Percentiles rank a stretch among this genome's conserved stretches.
Evolutionary conservation across 2,329 filamentous ascomycete species (phyloP).

Genomic region (Pestalotiopsis sp.): DNA sequence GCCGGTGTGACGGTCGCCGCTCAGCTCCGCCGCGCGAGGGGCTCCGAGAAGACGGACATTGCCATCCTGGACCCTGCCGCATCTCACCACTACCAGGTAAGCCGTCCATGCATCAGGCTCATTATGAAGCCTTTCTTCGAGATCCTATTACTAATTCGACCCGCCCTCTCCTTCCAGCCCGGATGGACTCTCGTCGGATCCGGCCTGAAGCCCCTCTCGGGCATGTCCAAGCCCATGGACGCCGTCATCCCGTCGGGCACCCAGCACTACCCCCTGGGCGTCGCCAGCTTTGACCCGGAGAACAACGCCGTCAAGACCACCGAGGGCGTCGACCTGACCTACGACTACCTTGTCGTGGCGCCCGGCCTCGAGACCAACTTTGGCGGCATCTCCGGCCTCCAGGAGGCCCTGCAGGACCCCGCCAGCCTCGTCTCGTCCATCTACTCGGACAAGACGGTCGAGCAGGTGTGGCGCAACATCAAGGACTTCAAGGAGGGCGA

Average conservation of each 20-base stretch:
- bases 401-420: constrained; percentile 35
- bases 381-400: constrained; percentile 34
- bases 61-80: constrained; percentile 37
- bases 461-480: constrained; percentile 38
- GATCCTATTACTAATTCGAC: neutral
- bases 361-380: constrained; percentile 40
- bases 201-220: constrained; percentile 31
- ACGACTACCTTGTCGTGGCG: constrained; percentile 39
- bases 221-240: constrained; percentile 30
- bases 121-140: neutral
- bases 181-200: constrained; percentile 42
- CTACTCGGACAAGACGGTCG: constrained; percentile 37
- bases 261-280: constrained; percentile 35
- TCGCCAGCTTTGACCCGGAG: constrained; percentile 36
- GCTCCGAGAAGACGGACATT: constrained; percentile 34
- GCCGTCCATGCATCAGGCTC: neutral
- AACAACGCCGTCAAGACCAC: constrained; percentile 37
- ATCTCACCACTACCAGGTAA: constrained; percentile 36
- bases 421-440: constrained; percentile 38
- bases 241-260: constrained; percentile 34
- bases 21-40: constrained; percentile 55
- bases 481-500: constrained; percentile 36
- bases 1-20: constrained; percentile 69
- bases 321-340: constrained; percentile 36
- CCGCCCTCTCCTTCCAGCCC: constrained; percentile 22